Conservation (phyloP, 805 yeast genomes). For the Zygoascus flipseniorum region DNA sequence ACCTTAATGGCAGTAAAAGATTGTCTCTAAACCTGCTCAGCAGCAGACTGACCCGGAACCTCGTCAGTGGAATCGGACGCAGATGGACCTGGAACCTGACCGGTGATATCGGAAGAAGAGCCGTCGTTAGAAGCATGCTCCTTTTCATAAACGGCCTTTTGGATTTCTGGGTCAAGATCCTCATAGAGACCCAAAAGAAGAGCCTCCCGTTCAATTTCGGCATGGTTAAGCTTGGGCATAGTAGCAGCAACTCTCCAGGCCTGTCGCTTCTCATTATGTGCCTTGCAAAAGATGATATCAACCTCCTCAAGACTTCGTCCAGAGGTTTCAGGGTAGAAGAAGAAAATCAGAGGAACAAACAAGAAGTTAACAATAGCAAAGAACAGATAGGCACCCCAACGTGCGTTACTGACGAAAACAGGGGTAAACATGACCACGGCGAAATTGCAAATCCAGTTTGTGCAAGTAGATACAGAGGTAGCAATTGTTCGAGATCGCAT, state of each 20-base stretch:
- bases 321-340: constrained; percentile 70
- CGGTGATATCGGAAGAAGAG: not conserved
- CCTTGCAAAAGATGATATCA: constrained; percentile 51
- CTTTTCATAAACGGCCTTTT: constrained; percentile 3
- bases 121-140: not conserved
- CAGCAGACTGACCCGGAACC: no score
- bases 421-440: constrained; percentile 66
- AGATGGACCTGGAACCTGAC: not conserved
- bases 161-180: constrained; percentile 11
- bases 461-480: constrained; percentile 53
- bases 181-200: constrained; percentile 42
- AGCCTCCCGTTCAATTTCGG: constrained; percentile 55
- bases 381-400: constrained; percentile 62
- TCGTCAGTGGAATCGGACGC: not conserved
- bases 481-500: constrained; percentile 28
- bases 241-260: constrained; percentile 57
- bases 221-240: constrained; percentile 49
- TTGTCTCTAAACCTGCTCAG: not conserved
- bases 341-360: constrained; percentile 54
- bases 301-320: constrained; percentile 70
- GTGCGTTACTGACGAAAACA: constrained; percentile 33
- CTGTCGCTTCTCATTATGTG: constrained; percentile 46
- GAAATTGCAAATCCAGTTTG: constrained; percentile 59
- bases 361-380: constrained; percentile 55
- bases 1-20: not conserved